phyloP scores from a whole-genome alignment of 495 filamentous ascomycete genomes.

The Cercophora samala region DNA sequence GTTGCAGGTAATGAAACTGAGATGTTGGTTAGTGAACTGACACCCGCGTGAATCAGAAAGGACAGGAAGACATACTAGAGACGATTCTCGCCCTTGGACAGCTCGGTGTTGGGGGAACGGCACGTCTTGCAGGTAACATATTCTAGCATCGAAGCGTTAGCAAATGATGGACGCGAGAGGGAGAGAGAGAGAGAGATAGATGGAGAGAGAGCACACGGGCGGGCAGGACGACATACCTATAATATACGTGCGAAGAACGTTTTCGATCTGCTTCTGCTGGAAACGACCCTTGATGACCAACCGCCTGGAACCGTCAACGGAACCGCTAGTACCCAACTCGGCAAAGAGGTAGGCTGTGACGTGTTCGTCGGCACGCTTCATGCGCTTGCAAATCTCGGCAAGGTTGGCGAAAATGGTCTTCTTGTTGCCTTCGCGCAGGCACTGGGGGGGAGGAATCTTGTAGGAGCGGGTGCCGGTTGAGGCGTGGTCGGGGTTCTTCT shows the following conservation, averaged over 20 bases:
- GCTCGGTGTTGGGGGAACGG: conserved; percentile 87
- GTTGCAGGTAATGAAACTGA: conserved; percentile 49
- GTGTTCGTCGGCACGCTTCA: conserved; percentile 97
- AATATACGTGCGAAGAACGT: conserved; percentile 76
- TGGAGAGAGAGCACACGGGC: too few species aligned
- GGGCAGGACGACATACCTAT: conserved; percentile 67
- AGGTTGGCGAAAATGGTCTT: conserved; percentile 99
- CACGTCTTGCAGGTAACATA: conserved; percentile 99
- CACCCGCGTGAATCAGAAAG: conserved; percentile 68
- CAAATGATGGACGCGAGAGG: not conserved
- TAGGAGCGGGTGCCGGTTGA: conserved; percentile 86
- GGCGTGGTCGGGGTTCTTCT: conserved; percentile 90
- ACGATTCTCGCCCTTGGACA: conserved; percentile 98
- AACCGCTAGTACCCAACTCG: conserved; percentile 93
- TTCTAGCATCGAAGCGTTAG: conserved; percentile 53
- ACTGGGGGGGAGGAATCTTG: conserved; percentile 99
- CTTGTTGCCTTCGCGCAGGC: conserved; percentile 98
- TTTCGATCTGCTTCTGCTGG: conserved; percentile 97
- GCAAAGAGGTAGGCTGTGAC: conserved; percentile 96
- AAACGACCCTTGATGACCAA: conserved; percentile 98
- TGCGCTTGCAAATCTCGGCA: conserved; percentile 55
- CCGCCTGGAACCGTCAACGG: conserved; percentile 85
- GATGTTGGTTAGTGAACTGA: conserved; percentile 13
- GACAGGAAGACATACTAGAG: conserved; percentile 42
- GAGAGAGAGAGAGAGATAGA: too few species aligned